Conservation (phyloP, 129 eudicot genomes). For the Lactuca sativa region DNA sequence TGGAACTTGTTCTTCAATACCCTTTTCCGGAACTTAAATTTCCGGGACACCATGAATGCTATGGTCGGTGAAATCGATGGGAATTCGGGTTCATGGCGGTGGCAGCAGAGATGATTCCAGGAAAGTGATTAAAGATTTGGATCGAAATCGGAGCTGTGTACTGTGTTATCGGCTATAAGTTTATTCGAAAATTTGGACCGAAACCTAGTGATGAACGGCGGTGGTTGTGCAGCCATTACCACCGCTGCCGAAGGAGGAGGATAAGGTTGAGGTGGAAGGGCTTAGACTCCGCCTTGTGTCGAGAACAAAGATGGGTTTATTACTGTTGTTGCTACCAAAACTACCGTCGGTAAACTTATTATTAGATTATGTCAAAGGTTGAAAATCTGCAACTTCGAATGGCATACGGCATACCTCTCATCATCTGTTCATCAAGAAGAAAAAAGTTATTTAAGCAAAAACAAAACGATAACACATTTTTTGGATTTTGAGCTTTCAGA, state of each 20-base stretch:
- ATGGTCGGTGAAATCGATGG: conserved; percentile 70
- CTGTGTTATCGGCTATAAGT: conserved; percentile 47
- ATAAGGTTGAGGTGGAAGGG: conserved; percentile 67
- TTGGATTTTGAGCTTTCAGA: conserved; percentile 23
- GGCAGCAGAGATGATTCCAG: conserved; percentile 46
- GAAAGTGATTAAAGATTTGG: conserved; percentile 57
- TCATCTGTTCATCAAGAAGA: conserved; percentile 25
- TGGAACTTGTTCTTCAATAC: conserved; percentile 52
- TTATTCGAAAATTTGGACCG: conserved; percentile 28
- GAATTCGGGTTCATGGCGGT: conserved; percentile 51
- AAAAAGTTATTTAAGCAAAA: conserved; percentile 2
- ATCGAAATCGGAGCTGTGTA: conserved; percentile 60
- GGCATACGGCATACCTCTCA: conserved; percentile 23
- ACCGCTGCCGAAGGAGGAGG: conserved; percentile 52
- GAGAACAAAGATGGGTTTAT: conserved; percentile 61
- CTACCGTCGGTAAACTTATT: conserved; percentile 40
- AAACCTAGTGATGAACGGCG: conserved; percentile 22
- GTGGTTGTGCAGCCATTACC: conserved; percentile 32
- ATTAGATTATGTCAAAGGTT: conserved; percentile 28
- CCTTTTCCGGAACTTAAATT: conserved; percentile 57
- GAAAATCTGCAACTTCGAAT: conserved; percentile 39
- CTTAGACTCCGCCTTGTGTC: conserved; percentile 66
- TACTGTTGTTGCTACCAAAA: conserved; percentile 36
- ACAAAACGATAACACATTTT: background rate
- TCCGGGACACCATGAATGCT: conserved; percentile 58